Evolutionary conservation across 805 yeast genomes (phyloP).

Genomic region (Ogataea ramenticola): DNA sequence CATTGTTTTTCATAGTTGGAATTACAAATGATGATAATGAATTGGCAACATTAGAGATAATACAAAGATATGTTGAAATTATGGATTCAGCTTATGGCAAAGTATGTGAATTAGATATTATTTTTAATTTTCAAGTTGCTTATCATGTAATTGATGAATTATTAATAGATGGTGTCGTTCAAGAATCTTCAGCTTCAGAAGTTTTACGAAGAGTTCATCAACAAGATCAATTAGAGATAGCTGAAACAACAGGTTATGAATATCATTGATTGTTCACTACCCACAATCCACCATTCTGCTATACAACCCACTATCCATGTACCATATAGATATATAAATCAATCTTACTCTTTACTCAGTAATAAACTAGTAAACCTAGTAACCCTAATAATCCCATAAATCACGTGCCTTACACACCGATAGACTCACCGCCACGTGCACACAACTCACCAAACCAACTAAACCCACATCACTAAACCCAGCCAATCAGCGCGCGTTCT

Average conservation of each 20-base stretch:
- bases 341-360: no score
- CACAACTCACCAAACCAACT: no score
- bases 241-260: constrained; percentile 4
- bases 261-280: no score
- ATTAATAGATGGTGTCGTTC: constrained; percentile 78
- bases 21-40: constrained; percentile 83
- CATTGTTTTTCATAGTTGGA: constrained; percentile 84
- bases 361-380: no score
- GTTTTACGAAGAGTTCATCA: constrained; percentile 69
- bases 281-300: no score
- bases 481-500: neutral
- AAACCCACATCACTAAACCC: constrained; percentile 2
- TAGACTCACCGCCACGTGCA: no score
- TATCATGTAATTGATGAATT: constrained; percentile 89
- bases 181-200: constrained; percentile 77
- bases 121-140: constrained; percentile 91
- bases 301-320: no score
- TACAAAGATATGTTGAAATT: constrained; percentile 91
- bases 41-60: constrained; percentile 71
- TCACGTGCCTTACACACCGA: no score
- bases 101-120: constrained; percentile 94
- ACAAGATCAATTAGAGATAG: constrained; percentile 74
- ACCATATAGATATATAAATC: no score
- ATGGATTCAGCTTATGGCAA: constrained; percentile 95
- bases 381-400: no score